Evolutionary conservation across 176 grass and related monocot genomes (phyloP), one percentile per base, ranked within the genome.

Genomic region (Puccinellia tenuiflora): DNA sequence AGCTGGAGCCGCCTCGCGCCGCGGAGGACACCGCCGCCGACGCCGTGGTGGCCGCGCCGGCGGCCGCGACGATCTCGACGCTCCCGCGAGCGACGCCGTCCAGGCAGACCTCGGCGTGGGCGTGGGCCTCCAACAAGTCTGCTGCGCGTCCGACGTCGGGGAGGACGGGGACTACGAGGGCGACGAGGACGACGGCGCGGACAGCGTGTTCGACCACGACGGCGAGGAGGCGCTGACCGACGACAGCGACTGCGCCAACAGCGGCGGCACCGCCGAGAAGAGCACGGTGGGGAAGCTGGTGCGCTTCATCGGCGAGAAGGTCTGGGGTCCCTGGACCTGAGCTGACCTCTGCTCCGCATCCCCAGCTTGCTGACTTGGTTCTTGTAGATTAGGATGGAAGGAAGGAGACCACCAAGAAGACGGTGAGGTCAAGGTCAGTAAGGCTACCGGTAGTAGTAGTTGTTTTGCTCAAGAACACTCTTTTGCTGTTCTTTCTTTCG

Each of bases 261-360:
- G 12, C 45, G 28, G 2, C 75, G 22, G 13, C 14, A 15, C n/a
- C 22, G 50, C 11, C n/a, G 17, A 90, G 56, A 91, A 79, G 91
- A 91, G 89, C 88, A 69, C 89, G 0, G 72, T 98, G 48, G 87
- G 90, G 15, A 93, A 88, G 76, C 77, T 98, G 56, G 85, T 95
- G 56, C 86, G 89, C 51, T 98, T 95, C 79, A 91, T 98, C 40
- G 92, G 92, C 34, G 90, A 98, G 81, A 95, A 89, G 73, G 75
- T 94, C 28, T 94, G 89, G 92, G 87, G 68, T 25, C 69, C 83
- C 13, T 94, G 90, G 90, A 90, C 77, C 67, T 93, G 59, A 89
- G 75, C 67, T 6, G 64, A 34, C 33, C 33, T 46, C 43, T n/a
- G n/a, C n/a, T 45, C 42, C 12, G 8, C 43, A 13, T 15, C 34